A percentile compares a stretch with the other conserved stretches of the same genome.
Conservation (phyloP, 768 basidiomycete genomes). For the Strobilomyces dryophilus region DNA sequence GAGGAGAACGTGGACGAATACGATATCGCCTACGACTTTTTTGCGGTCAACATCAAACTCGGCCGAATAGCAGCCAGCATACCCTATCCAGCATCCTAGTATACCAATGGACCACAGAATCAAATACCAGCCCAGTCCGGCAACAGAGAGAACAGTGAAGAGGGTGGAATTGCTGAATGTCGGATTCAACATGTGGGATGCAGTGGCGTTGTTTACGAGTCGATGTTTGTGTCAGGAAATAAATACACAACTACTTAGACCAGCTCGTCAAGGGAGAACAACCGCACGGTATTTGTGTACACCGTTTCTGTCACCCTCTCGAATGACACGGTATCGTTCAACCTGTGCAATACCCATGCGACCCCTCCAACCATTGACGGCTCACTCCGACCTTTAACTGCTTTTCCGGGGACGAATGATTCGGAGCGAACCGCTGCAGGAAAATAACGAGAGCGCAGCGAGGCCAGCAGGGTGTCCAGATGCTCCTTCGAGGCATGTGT, state of each 20-base stretch:
- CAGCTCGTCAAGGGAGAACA: conserved; percentile 51
- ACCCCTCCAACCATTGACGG: conserved; percentile 62
- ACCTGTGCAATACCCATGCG: conserved; percentile 62
- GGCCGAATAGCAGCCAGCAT: conserved; percentile 28
- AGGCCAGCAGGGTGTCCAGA: conserved; percentile 43
- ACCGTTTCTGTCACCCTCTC: conserved; percentile 53
- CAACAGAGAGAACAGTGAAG: conserved; percentile 26
- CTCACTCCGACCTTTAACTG: conserved; percentile 78
- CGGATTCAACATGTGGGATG: conserved; percentile 11
- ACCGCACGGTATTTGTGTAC: conserved; percentile 58
- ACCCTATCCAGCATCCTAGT: conserved; percentile 70
- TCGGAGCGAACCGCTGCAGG: conserved; percentile 53
- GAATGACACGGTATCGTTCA: conserved; percentile 44
- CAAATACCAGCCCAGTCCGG: conserved; percentile 57
- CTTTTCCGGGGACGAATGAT: conserved; percentile 51
- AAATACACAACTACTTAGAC: neutral
- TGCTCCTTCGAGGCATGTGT: conserved; percentile 58
- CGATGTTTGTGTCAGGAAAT: too few species aligned
- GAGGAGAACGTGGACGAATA: conserved; percentile 57
- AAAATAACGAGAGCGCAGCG: conserved; percentile 46
- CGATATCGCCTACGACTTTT: conserved; percentile 73
- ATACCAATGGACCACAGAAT: conserved; percentile 62
- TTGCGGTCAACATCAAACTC: neutral
- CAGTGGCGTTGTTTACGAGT: too few species aligned
- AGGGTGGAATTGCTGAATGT: conserved; percentile 5